Evolutionary conservation across 345 rosid genomes (phyloP).

Genomic region (Reutealis trisperma): DNA sequence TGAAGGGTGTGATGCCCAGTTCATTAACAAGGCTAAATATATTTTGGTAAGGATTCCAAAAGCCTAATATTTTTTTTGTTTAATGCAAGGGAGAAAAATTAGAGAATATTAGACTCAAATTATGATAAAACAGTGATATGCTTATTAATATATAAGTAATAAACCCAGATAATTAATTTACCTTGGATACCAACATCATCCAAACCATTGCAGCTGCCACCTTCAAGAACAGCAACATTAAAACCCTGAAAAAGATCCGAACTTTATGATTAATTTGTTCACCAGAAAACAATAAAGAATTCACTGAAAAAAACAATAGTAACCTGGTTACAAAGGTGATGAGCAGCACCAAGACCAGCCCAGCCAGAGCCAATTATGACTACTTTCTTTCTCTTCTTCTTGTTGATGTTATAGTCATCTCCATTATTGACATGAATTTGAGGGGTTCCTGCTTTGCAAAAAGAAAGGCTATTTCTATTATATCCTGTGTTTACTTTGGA

Average conservation of each 20-base stretch:
- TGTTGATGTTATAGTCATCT: background rate
- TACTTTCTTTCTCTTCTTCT: conserved; percentile 35
- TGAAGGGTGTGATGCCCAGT: conserved; percentile 26
- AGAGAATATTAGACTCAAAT: background rate
- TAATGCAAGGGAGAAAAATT: background rate
- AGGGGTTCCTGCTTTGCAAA: conserved; percentile 23
- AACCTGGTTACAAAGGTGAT: conserved; percentile 60
- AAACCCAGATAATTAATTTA: background rate
- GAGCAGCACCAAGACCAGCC: conserved; percentile 67
- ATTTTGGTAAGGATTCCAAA: conserved; percentile 57
- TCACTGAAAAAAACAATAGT: background rate
- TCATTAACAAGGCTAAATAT: conserved; percentile 38
- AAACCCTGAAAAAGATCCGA: conserved; percentile 42
- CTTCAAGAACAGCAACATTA: conserved; percentile 59
- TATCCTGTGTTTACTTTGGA: background rate
- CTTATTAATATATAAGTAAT: too few relatives aligned
- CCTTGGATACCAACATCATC: conserved; percentile 61
- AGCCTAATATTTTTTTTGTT: conserved; percentile 34
- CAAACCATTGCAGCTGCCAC: conserved; percentile 43
- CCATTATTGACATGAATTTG: conserved; percentile 23
- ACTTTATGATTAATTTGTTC: background rate
- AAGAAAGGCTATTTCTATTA: conserved; percentile 16
- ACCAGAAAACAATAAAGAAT: background rate
- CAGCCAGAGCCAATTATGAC: conserved; percentile 67
- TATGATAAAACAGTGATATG: background rate